Evolutionary conservation across 2,329 filamentous ascomycete genomes (phyloP), one percentile per base, ranked within the genome.

Genomic region (Exophiala mesophila): DNA sequence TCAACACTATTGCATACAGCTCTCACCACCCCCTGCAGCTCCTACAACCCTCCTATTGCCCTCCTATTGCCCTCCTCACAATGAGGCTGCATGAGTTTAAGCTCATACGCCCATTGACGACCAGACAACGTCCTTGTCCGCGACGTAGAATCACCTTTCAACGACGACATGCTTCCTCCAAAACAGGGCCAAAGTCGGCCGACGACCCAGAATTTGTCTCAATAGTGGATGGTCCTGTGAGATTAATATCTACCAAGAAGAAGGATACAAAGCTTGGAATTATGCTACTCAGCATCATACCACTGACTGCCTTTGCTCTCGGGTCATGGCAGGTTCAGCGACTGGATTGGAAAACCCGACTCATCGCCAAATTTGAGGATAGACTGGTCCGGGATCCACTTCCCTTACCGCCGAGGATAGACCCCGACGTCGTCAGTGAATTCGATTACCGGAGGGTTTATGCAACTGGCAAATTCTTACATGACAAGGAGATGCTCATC

Each of bases 291-390:
- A 86, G 87, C 29, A 68, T 94, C 39, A 97, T 98, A 57, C 92
- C 92, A 36, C 67, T 95, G 47, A 96, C 89, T 1, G 88, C 92
- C 8, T 95, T 98, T 64, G 71, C 74, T 41, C 80, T 98, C 12
- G 92, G 92, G 20, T 87, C 87, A 51, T 98, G 92, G 92, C 92
- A 98, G 63, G 85, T 98, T 40, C 80, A 94, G 63, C 84, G 92
- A 8, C 77, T 98, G 1, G 80, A 82, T 45, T 95, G 90, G 89
- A 98, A 98, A 64, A 88, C 88, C 3, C 85, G 94, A 33, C 74
- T 98, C 9, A 82, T 98, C 48, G 88, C 90, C 46, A 87, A 83
- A 55, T 88, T 86, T 64, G 92, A 97, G 68, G 89, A 98, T 70
- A 85, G 90, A 4, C 76, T 98, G 24, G 77, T 95, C 29, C 85